Base-by-base conservation (phyloP, 2,329 filamentous ascomycete genomes). In the Fusarium hainanense region DNA sequence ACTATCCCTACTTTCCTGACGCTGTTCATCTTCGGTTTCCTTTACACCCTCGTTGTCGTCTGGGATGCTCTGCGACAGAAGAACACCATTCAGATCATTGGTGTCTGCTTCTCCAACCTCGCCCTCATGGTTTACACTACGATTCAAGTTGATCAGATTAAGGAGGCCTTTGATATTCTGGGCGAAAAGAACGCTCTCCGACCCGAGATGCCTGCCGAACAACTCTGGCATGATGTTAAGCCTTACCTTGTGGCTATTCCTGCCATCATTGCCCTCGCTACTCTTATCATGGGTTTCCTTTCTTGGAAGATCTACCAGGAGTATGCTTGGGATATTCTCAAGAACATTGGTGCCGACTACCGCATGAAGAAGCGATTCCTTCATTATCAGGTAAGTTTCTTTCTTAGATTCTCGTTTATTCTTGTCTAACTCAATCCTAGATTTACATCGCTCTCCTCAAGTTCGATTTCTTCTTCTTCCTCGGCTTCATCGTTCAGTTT, bases 401-500 rank as follows among this genome's bases (percentile, higher is more conserved):
- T 41, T 16, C 10, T 23, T 27, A 16, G 2, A 13, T 20, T 42
- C 20, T 18, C 14, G 20, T 28, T 18, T 4, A 14, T 25, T 8
- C 11, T 18, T 34, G 4, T 9, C 37, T 11, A 28, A 51, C 12
- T 21, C 7, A 7, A 3, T 12, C 28, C 7, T 68, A 97, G 94
- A 94, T 99, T 79, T 99, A 98, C 81, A 98, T 99, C 76, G 93
- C 96, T 40, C 88, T 99, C 13, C 87, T 99, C 71, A 99, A 99
- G 82, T 99, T 99, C 80, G 96, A 99, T 82, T 98, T 99, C 82
- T 99, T 99, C 89, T 98, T 99, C 85, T 99, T 99, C 86, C 89
- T 99, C 52, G 96, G 95, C 57, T 99, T 99, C 80, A 98, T 96
- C 9, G 93, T 99, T 48, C 96, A 99, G 78, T 99, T 99, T 80